These are phyloP conservation scores for Kodamaea neixiangensis DNA, from an alignment of 805 yeast genomes.

Conservation along the genomic window DNA sequence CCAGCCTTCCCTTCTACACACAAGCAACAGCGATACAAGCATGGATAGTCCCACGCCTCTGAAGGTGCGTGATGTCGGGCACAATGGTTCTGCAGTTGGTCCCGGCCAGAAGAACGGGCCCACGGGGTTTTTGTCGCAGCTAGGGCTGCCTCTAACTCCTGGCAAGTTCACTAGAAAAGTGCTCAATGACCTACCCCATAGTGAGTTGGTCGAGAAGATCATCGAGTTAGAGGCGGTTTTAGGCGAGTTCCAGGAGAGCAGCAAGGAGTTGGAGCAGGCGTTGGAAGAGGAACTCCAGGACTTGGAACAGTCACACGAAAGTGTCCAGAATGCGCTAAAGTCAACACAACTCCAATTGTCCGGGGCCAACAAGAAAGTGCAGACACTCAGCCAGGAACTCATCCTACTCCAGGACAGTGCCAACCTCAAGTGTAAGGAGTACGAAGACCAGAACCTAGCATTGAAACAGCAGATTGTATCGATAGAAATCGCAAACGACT, in stretches of 20 bases:
- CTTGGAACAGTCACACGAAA: constrained; percentile 28
- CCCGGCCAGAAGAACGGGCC: neutral
- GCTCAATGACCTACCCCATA: constrained; percentile 15
- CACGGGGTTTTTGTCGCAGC: neutral
- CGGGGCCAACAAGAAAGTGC: constrained; percentile 17
- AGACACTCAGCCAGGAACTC: constrained; percentile 22
- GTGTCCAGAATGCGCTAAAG: constrained; percentile 18
- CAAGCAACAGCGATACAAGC: neutral
- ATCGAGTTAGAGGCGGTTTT: constrained; percentile 40
- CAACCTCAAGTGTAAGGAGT: constrained; percentile 14
- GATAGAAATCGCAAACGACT: constrained; percentile 46
- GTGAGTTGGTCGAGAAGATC: constrained; percentile 28
- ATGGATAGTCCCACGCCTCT: constrained; percentile 17
- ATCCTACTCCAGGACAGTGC: constrained; percentile 16
- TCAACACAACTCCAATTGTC: constrained; percentile 21
- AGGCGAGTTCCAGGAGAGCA: constrained; percentile 44
- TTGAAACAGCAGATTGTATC: constrained; percentile 36
- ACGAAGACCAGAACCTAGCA: constrained; percentile 21
- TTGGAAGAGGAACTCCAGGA: constrained; percentile 44
- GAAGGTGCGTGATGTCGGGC: neutral
- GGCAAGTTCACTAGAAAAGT: constrained; percentile 12
- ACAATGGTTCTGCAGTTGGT: neutral
- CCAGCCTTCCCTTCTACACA: neutral
- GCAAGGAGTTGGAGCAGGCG: constrained; percentile 46
- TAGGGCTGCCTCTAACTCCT: constrained; percentile 14